Evolutionary conservation across 192 early-diverging fungal species (phyloP).

Genomic region (Coemansia sp.): DNA sequence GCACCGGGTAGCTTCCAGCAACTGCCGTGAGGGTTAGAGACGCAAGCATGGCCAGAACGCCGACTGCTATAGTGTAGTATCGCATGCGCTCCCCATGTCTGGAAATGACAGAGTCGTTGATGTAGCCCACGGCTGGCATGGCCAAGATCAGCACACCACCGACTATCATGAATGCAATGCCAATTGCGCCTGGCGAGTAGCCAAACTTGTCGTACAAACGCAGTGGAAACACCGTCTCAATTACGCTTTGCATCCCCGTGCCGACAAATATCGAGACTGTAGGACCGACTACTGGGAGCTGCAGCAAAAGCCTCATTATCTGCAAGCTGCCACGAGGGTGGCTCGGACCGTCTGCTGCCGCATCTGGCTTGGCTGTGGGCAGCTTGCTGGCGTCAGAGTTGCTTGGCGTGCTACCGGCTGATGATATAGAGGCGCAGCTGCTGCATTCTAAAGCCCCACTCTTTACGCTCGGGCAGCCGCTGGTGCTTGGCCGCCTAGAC

Average conservation of each 20-base stretch:
- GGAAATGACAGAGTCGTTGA: conserved; percentile 26
- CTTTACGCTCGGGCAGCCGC: not conserved
- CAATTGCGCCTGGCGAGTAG: conserved; percentile 36
- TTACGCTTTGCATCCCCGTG: conserved; percentile 46
- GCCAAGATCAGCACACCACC: conserved; percentile 42
- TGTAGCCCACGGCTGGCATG: conserved; percentile 37
- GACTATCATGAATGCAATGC: conserved; percentile 43
- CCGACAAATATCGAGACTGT: conserved; percentile 44
- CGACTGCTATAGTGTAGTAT: conserved; percentile 40
- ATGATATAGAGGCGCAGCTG: not conserved
- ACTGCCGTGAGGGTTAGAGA: conserved; percentile 28
- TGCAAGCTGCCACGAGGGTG: not conserved
- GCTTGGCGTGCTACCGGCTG: not conserved
- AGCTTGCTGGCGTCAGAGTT: not conserved
- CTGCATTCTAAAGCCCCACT: too few relatives aligned
- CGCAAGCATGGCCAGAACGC: conserved; percentile 16
- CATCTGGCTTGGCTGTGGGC: not conserved
- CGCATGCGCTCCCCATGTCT: conserved; percentile 38
- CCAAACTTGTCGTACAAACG: conserved; percentile 43
- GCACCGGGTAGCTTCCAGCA: conserved; percentile 27
- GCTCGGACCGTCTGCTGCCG: not conserved
- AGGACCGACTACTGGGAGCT: conserved; percentile 36
- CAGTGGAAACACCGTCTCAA: conserved; percentile 41
- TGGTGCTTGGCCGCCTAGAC: not conserved
- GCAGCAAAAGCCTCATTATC: conserved; percentile 19